These are phyloP conservation scores for Rhodosporidiobolus odoratus DNA, from an alignment of 768 basidiomycete species.

Conservation along the genomic window DNA sequence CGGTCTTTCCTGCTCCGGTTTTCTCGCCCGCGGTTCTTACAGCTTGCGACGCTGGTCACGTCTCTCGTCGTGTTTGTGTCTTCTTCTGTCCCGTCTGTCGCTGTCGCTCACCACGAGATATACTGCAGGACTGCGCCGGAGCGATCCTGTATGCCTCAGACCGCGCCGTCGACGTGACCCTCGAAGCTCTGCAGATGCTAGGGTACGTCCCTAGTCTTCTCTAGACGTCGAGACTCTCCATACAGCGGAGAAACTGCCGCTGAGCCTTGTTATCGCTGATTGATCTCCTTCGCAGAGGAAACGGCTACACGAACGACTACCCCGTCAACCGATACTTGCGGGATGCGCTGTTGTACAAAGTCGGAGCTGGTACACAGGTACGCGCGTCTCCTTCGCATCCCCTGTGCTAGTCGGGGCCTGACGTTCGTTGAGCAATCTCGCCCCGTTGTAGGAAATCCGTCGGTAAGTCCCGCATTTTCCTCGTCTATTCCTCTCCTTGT, in stretches of 20 bases:
- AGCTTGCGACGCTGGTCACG: conserved; percentile 43
- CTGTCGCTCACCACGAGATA: neutral
- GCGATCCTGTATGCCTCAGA: conserved; percentile 91
- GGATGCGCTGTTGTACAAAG: conserved; percentile 81
- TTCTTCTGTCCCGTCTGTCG: neutral
- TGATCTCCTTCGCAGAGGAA: conserved; percentile 54
- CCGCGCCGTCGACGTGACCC: conserved; percentile 79
- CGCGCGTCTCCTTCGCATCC: neutral
- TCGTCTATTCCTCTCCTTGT: no score
- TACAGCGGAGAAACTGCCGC: neutral
- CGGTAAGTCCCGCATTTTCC: conserved; percentile 3
- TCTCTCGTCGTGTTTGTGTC: conserved; percentile 44
- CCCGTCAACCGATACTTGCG: conserved; percentile 79
- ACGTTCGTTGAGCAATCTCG: neutral
- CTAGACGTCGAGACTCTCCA: neutral
- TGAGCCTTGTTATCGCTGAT: no score
- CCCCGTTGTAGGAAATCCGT: conserved; percentile 11
- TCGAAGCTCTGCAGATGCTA: conserved; percentile 45
- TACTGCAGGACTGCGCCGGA: conserved; percentile 78
- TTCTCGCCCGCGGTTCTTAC: no score
- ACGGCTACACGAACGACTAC: conserved; percentile 85
- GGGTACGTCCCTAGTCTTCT: conserved; percentile 20
- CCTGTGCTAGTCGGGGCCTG: no score
- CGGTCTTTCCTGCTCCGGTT: neutral
- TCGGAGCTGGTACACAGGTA: conserved; percentile 96